Percentiles rank a stretch among this genome's conserved stretches.
Conservation (phyloP, 768 basidiomycete genomes). For the Coprinellus micaceus region DNA sequence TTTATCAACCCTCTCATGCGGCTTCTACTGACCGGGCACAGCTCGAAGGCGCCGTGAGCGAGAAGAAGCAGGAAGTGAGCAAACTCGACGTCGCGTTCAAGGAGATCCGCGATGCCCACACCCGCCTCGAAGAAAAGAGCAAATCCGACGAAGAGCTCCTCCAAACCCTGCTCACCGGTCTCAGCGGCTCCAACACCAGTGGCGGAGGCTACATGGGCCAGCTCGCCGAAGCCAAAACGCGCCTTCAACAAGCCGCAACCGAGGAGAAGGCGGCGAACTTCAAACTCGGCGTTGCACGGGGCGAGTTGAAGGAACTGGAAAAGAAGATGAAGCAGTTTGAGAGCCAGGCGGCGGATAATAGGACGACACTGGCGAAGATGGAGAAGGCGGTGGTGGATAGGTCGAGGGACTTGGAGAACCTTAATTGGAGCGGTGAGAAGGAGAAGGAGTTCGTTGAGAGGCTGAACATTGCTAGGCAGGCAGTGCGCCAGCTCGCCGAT, state of each 20-base stretch:
- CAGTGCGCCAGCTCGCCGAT: slow-evolving; percentile 58
- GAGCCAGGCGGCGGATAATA: slow-evolving; percentile 75
- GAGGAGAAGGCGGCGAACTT: slow-evolving; percentile 82
- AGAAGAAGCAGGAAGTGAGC: slow-evolving; percentile 59
- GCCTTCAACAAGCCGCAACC: slow-evolving; percentile 69
- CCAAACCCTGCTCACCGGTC: slow-evolving; percentile 90
- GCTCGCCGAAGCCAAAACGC: slow-evolving; percentile 78
- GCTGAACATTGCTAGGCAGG: slow-evolving; percentile 48
- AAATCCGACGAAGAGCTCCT: slow-evolving; percentile 85
- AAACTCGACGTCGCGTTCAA: slow-evolving; percentile 52
- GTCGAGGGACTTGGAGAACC: slow-evolving; percentile 47
- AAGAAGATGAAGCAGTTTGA: slow-evolving; percentile 79
- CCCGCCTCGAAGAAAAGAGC: slow-evolving; percentile 54
- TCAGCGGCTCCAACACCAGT: slow-evolving; percentile 68
- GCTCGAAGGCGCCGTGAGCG: slow-evolving; percentile 54
- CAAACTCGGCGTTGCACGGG: slow-evolving; percentile 71
- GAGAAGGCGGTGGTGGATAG: slow-evolving; percentile 56
- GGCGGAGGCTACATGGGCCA: slow-evolving; percentile 96
- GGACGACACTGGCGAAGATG: slow-evolving; percentile 62
- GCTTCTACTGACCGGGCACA: slow-evolving; percentile 23
- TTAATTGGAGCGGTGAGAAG: slow-evolving; percentile 75
- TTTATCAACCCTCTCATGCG: not conserved
- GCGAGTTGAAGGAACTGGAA: slow-evolving; percentile 76
- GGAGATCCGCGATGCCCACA: slow-evolving; percentile 67
- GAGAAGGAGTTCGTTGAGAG: slow-evolving; percentile 56